These are phyloP conservation scores for Guyanaporus albipodus DNA, from an alignment of 768 basidiomycete genomes.

Conservation along the genomic window DNA sequence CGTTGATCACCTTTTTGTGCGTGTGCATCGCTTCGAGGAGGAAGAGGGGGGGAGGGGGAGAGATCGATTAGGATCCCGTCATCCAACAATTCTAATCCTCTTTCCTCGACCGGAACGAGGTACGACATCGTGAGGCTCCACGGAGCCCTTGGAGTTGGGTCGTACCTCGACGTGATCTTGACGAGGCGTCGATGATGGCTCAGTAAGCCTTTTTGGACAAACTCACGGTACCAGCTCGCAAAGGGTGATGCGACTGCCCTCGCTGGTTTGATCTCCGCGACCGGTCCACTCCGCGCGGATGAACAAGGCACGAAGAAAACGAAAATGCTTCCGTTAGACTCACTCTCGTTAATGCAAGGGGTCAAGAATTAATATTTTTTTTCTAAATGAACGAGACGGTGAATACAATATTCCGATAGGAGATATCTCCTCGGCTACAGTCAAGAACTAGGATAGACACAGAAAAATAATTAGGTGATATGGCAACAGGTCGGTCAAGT, in stretches of 20 bases:
- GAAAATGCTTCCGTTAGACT: conserved; percentile 30
- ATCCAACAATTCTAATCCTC: background rate
- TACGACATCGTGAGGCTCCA: conserved; percentile 14
- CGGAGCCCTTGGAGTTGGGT: conserved; percentile 24
- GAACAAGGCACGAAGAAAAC: conserved; percentile 15
- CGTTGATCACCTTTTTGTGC: background rate
- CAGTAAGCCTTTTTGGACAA: background rate
- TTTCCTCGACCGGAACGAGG: background rate
- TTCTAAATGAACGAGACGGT: conserved; percentile 3
- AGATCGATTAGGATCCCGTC: background rate
- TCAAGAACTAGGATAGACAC: conserved; percentile 25
- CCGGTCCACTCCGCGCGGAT: conserved; percentile 5
- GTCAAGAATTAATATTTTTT: conserved; percentile 11
- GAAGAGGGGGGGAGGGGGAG: too few relatives aligned
- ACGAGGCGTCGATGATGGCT: conserved; percentile 3
- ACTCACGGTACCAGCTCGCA: background rate
- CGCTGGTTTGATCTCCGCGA: conserved; percentile 32
- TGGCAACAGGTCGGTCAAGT: conserved; percentile 6
- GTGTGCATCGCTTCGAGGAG: background rate
- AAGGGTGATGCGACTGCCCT: conserved; percentile 8
- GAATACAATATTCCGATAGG: conserved; percentile 17
- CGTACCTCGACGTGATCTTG: conserved; percentile 1
- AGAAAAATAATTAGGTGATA: conserved; percentile 23
- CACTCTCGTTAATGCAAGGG: conserved; percentile 6
- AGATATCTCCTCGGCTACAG: conserved; percentile 26